Conservation (phyloP, 176 grass and related monocot species). For the Oryza longistaminata region DNA sequence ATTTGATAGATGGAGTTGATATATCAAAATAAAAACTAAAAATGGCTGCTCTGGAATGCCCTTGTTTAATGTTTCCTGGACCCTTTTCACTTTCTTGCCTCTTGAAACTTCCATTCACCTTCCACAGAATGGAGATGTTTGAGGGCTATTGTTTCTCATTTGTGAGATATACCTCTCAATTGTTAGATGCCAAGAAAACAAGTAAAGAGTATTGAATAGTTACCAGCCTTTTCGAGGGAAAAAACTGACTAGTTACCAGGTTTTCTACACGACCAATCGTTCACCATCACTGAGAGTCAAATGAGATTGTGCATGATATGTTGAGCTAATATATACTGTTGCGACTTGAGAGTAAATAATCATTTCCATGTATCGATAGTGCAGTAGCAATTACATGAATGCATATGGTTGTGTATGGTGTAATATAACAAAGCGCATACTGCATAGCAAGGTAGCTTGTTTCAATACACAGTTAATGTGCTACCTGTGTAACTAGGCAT, state of each 20-base stretch:
- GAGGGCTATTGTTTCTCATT: background rate
- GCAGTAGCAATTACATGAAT: background rate
- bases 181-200: background rate
- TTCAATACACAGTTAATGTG: no score
- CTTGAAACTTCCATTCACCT: background rate
- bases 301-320: background rate
- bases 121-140: background rate
- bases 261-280: background rate
- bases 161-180: background rate
- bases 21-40: background rate
- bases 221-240: background rate
- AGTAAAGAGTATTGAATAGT: background rate
- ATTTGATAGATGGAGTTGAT: background rate
- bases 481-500: background rate
- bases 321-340: background rate
- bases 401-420: background rate
- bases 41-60: background rate
- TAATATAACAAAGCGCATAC: background rate
- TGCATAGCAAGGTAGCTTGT: background rate
- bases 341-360: background rate
- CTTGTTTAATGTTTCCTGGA: background rate
- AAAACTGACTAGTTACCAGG: background rate
- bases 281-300: background rate
- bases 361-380: background rate
- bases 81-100: background rate